Percentiles rank a stretch among this genome's conserved stretches.
These are phyloP conservation scores for Mycena galopus DNA, from an alignment of 768 basidiomycete species.

Conservation along the genomic window DNA sequence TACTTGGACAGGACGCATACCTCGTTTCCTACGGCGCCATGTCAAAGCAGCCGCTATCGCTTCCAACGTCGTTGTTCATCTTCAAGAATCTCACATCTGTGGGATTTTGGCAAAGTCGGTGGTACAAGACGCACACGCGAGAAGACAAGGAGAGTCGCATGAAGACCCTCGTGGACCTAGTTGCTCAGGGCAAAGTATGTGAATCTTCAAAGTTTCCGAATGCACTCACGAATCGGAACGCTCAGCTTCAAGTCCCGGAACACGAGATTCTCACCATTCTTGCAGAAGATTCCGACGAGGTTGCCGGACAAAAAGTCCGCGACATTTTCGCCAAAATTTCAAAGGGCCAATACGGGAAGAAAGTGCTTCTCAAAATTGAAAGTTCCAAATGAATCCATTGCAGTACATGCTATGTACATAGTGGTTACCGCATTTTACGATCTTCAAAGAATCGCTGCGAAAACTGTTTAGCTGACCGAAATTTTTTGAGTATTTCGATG, in stretches of 20 bases:
- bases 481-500: not conserved
- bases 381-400: slow-evolving; percentile 29
- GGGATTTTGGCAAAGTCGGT: slow-evolving; percentile 85
- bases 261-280: slow-evolving; percentile 76
- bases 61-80: slow-evolving; percentile 86
- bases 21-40: slow-evolving; percentile 92
- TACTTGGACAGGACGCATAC: slow-evolving; percentile 76
- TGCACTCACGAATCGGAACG: slow-evolving; percentile 9
- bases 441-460: slow-evolving; percentile 88
- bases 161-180: slow-evolving; percentile 63
- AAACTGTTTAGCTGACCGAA: slow-evolving; percentile 16
- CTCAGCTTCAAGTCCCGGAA: slow-evolving; percentile 74
- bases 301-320: slow-evolving; percentile 60
- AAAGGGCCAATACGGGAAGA: slow-evolving; percentile 56
- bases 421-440: slow-evolving; percentile 75
- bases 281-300: slow-evolving; percentile 50
- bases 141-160: slow-evolving; percentile 67
- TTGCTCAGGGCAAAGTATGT: slow-evolving; percentile 66
- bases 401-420: slow-evolving; percentile 11
- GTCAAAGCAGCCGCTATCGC: slow-evolving; percentile 83
- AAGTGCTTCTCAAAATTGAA: slow-evolving; percentile 57
- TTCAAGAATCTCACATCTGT: slow-evolving; percentile 85
- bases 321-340: slow-evolving; percentile 58
- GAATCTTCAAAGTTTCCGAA: not conserved
- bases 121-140: slow-evolving; percentile 67